phyloP scores from a whole-genome alignment of 768 basidiomycete species.

The Calocybe cyanea region DNA sequence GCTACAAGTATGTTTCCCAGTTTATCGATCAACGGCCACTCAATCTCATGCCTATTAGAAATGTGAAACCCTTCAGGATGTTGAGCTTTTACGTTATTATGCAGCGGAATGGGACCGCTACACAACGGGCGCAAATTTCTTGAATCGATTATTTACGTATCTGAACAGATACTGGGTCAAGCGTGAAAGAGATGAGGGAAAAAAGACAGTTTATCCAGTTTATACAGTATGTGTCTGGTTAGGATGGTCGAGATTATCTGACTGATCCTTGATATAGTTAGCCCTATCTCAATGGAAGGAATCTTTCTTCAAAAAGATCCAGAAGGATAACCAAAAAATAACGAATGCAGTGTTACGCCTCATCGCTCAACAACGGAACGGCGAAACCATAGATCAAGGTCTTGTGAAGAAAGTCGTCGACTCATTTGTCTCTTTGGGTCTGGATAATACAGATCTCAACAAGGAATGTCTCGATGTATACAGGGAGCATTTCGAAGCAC shows the following conservation, averaged over 20 bases:
- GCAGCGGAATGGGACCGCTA: slow-evolving; percentile 94
- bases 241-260: background rate
- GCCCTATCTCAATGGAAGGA: slow-evolving; percentile 95
- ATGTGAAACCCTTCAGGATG: slow-evolving; percentile 79
- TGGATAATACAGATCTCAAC: slow-evolving; percentile 89
- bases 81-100: slow-evolving; percentile 90
- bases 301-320: slow-evolving; percentile 85
- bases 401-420: slow-evolving; percentile 98
- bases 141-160: slow-evolving; percentile 96
- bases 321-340: slow-evolving; percentile 76
- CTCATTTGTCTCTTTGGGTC: slow-evolving; percentile 93
- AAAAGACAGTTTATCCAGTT: slow-evolving; percentile 92
- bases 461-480: slow-evolving; percentile 95
- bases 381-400: slow-evolving; percentile 91
- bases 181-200: slow-evolving; percentile 95
- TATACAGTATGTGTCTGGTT: slow-evolving; percentile 70
- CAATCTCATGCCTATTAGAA: slow-evolving; percentile 40
- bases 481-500: slow-evolving; percentile 85
- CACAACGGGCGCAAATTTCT: slow-evolving; percentile 94
- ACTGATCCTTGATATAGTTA: slow-evolving; percentile 44
- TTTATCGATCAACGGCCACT: background rate
- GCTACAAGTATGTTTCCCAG: slow-evolving; percentile 36
- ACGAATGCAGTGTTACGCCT: slow-evolving; percentile 84
- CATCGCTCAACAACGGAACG: slow-evolving; percentile 92
- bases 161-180: slow-evolving; percentile 99